Evolutionary conservation across 345 rosid species (phyloP), one percentile per base, ranked within the genome.

Genomic region (Populus nigra): DNA sequence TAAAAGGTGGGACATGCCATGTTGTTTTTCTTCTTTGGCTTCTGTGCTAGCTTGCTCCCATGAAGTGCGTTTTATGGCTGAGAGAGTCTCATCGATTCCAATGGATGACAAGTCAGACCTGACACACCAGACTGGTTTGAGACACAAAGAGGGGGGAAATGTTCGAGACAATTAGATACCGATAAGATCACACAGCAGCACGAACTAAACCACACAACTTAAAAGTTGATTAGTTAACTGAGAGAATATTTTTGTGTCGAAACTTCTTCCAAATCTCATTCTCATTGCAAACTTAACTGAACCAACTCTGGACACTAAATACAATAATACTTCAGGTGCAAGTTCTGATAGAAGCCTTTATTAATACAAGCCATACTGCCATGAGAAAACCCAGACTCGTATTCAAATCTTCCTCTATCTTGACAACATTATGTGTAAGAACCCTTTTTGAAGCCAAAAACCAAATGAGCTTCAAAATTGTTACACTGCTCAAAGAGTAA

Each of bases 351-450:
- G 72, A 79, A 70, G 71, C 63, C 65, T 36, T 29, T 75, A 70
- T 73, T 78, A 69, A 65, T 74, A 70, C 53, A 77, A 31, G 65
- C 70, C 74, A 11, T 23, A 9, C 73, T 47, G 63, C 63, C 63
- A 71, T 53, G 74, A 31, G 38, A 71, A n/a, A 63, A 74, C 33
- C 36, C 73, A 7, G 53, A 25, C 65, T 38, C 27, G 8, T 35
- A 68, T 68, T 73, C 69, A 71, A 67, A 71, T 70, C 72, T 75
- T 80, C 83, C 71, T 75, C 73, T 53, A 72, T 72, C 71, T 65
- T 72, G 43, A 75, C 68, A 65, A 43, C 15, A 55, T 25, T 41
- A 35, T 38, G 5, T 5, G 29, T 59, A 31, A 6, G 41, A 79
- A 74, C 18, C 23, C 68, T 68, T 72, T 73, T 68, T 73, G 74